Evolutionary conservation across 148 eudicot genomes (phyloP), one percentile per base, ranked within the genome.

Genomic region (Vaccinium macrocarpon): DNA sequence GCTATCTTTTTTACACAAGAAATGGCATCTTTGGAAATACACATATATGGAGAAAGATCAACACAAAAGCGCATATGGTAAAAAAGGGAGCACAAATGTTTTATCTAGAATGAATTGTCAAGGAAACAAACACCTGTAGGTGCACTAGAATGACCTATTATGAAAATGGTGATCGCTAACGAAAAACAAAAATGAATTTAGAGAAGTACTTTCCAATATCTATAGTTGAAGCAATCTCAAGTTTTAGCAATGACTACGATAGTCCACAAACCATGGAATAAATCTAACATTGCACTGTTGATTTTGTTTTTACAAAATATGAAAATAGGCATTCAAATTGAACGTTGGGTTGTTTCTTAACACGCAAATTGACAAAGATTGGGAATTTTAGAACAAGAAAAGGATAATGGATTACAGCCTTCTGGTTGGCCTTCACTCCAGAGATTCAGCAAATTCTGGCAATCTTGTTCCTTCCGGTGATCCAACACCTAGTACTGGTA

Each of bases 391-490:
- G 98, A 96, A 79, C 96, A 94, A 61, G 98, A n/a, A 94, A 82
- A 90, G 96, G 85, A 92, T 96, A 14, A 96, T 96, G 98, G 98
- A 96, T 57, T 96, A 96, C 70, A 96, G 98, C 80, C 89, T 96
- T 86, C 84, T 94, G 35, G 95, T 96, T 25, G 98, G 98, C 70
- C 84, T 96, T 87, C 98, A 94, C 80, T 96, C 93, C 82, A 92
- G 91, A 80, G 98, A 95, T 75, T 86, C 93, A 19, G 81, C 92
- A 16, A 83, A 78, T 75, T 91, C 88, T 23, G 89, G 88, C 71
- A 92, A 90, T 46, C 83, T 89, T 6, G 89, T 90, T 66, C 91
- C 94, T 35, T 84, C 94, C 5, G 94, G 93, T 52, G 62, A 90
- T 55, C 87, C 81, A 7, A 90, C 93, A 14, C 95, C 93, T 82